Conservation (phyloP, 1,284 basidiomycete species). For the Pyrrhoderma noxium region DNA sequence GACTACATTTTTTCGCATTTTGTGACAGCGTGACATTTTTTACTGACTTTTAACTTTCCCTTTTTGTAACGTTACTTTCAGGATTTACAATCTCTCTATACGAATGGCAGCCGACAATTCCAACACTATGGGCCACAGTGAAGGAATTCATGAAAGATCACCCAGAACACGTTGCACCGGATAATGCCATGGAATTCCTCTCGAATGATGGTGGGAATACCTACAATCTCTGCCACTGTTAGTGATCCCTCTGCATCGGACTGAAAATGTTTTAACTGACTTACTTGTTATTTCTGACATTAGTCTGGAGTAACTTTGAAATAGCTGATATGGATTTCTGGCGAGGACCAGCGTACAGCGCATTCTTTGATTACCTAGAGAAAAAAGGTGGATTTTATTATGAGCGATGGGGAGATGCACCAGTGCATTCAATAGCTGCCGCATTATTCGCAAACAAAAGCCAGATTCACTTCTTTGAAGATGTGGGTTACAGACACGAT, state of each 20-base stretch:
- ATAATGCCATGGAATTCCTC: slow-evolving; percentile 72
- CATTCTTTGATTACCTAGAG: slow-evolving; percentile 77
- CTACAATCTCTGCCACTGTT: slow-evolving; percentile 80
- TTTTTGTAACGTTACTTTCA: too few species aligned
- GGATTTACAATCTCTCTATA: slow-evolving; percentile 68
- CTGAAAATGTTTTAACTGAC: background rate
- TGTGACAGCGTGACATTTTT: too few species aligned
- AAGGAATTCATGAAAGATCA: slow-evolving; percentile 66
- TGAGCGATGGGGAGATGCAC: slow-evolving; percentile 87
- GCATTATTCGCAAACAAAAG: slow-evolving; percentile 64
- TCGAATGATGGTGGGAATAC: slow-evolving; percentile 64
- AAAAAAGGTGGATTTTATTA: slow-evolving; percentile 79
- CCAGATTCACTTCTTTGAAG: slow-evolving; percentile 71
- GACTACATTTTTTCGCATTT: too few species aligned
- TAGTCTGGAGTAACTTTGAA: slow-evolving; percentile 83
- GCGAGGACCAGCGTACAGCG: slow-evolving; percentile 67
- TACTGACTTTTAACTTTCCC: too few species aligned
- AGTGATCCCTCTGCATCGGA: slow-evolving; percentile 25
- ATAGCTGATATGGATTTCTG: slow-evolving; percentile 81
- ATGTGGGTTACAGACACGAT: slow-evolving; percentile 52
- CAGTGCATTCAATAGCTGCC: slow-evolving; percentile 76
- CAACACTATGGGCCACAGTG: slow-evolving; percentile 66
- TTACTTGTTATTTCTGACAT: background rate
- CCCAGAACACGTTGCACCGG: slow-evolving; percentile 58
- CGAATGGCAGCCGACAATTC: slow-evolving; percentile 75